These are phyloP conservation scores for Quercus dentata DNA, from an alignment of 306 rosid genomes.

Conservation along the genomic window DNA sequence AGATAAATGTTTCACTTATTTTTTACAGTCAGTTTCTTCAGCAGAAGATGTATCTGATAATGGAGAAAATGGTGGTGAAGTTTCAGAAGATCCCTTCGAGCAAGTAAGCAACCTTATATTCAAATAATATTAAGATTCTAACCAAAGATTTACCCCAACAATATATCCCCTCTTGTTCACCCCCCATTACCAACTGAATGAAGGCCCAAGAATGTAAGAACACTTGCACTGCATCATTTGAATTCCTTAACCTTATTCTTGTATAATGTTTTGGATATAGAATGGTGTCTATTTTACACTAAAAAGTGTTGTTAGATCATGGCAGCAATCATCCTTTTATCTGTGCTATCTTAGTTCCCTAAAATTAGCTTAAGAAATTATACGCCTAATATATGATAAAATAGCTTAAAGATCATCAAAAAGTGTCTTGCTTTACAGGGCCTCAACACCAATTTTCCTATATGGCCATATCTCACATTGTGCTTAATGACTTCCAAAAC, in stretches of 20 bases:
- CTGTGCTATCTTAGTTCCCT: neutral
- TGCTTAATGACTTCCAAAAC: too few species aligned
- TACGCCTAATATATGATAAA: neutral
- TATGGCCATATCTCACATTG: too few species aligned
- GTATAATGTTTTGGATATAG: too few species aligned
- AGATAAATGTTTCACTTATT: conserved; percentile 7
- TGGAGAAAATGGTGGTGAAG: conserved; percentile 12
- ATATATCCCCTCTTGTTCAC: too few species aligned
- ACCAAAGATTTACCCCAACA: neutral
- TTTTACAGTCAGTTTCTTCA: conserved; percentile 46
- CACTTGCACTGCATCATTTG: too few species aligned
- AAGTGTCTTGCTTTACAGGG: neutral
- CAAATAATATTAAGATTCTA: neutral
- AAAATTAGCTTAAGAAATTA: neutral
- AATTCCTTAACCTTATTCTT: too few species aligned
- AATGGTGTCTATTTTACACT: too few species aligned
- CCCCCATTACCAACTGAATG: too few species aligned
- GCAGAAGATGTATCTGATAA: conserved; percentile 24
- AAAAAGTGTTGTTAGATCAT: neutral
- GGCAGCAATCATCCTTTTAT: neutral
- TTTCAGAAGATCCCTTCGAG: conserved; percentile 17
- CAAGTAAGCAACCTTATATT: conserved; percentile 33
- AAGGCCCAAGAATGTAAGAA: too few species aligned
- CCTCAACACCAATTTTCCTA: too few species aligned
- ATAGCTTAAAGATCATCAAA: neutral